Evolutionary conservation across 768 basidiomycete genomes (phyloP).

Genomic region (Pisolithus albus): DNA sequence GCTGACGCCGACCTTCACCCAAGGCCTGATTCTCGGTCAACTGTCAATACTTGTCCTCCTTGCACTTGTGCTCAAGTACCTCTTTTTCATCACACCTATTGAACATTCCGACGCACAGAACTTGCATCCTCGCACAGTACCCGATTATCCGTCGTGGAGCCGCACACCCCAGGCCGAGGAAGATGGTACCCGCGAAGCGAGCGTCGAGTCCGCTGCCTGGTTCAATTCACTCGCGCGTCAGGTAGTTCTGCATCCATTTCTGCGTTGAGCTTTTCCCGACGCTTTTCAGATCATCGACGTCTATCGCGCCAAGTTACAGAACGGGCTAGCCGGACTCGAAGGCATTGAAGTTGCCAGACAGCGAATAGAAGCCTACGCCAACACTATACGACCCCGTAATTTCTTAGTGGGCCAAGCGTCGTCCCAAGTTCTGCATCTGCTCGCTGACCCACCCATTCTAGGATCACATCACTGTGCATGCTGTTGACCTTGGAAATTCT

Average conservation of each 20-base stretch:
- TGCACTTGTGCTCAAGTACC: slow-evolving; percentile 81
- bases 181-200: slow-evolving; percentile 8
- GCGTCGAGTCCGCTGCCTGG: slow-evolving; percentile 82
- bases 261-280: neutral
- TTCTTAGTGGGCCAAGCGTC: slow-evolving; percentile 48
- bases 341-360: slow-evolving; percentile 81
- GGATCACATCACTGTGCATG: slow-evolving; percentile 84
- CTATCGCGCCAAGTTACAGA: slow-evolving; percentile 72
- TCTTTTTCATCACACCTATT: slow-evolving; percentile 81
- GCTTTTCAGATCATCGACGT: slow-evolving; percentile 51
- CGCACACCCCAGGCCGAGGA: slow-evolving; percentile 19
- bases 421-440: neutral
- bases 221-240: slow-evolving; percentile 81
- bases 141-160: slow-evolving; percentile 37
- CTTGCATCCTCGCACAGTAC: slow-evolving; percentile 55
- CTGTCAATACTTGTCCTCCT: slow-evolving; percentile 77
- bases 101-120: slow-evolving; percentile 48
- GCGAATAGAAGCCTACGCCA: slow-evolving; percentile 75
- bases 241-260: slow-evolving; percentile 35
- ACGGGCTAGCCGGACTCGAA: slow-evolving; percentile 59
- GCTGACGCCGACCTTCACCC: slow-evolving; percentile 86
- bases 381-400: slow-evolving; percentile 62
- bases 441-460: slow-evolving; percentile 24
- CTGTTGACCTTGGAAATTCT: slow-evolving; percentile 72
- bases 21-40: slow-evolving; percentile 90